Base-by-base conservation (phyloP, 192 early-diverging fungal species). In the Haplosporangium gracile region DNA sequence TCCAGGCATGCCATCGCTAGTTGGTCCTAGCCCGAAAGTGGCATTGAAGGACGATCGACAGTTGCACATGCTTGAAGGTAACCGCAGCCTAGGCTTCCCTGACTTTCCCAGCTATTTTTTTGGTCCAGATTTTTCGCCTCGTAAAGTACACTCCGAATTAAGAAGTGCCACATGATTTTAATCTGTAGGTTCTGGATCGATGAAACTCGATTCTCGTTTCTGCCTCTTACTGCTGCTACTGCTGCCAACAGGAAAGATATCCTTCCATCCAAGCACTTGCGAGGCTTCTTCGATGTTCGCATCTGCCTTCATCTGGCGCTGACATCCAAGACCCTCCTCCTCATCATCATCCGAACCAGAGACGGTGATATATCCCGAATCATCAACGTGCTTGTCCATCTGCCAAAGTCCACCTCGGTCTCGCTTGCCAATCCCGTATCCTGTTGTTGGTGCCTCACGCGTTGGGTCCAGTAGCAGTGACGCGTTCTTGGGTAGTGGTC, bases 301-400 rank as follows among this genome's bases (percentile, higher is more conserved):
- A 18, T 83, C 82, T 16, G 82, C 82, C 18, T 72, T 7, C 75
- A 85, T 80, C 75, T 85, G 83, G 5, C 78, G 78, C 47, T 45
- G 49, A 69, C 75, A 80, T 10, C 83, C 83, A 49, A 42, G 42
- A 34, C 69, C 75, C 40, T 85, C 83, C 15, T 85, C 83, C 34
- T 80, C 74, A 39, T 85, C 83, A 15, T 85, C 83, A 36, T 85
- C 83, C 4, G 72, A 77, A 24, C 77, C 83, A 4, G 83, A 76
- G n/a, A 85, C 83, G 0, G 83, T 85, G 47, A 85, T 73, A 43
- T 85, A 85, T 13, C 83, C 83, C 22, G 53, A 76, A 16, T 49
- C 24, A 45, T n/a, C 69, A n/a, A 60, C 38, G 2, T 26, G 22
- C 57, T 51, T 72, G 63, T 80, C 78, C 53, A 68, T 72, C 22